phyloP scores from a whole-genome alignment of 2,329 filamentous ascomycete species.

The Xylariaceae sp. region DNA sequence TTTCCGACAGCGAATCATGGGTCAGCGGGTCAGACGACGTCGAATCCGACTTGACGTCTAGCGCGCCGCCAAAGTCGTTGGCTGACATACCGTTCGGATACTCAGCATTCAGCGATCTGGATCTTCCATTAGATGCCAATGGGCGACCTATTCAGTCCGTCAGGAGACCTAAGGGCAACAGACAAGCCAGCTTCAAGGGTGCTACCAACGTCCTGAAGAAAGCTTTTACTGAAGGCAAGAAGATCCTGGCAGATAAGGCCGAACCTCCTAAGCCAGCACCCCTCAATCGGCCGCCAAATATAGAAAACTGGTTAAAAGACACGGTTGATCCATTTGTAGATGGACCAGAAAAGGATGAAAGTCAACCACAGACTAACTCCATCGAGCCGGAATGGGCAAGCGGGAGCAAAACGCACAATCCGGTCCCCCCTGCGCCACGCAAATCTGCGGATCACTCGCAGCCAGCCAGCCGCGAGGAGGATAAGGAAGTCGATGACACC shows the following conservation, averaged over 20 bases:
- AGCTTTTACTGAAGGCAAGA: conserved; percentile 56
- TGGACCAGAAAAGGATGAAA: conserved; percentile 9
- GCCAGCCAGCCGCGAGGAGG: conserved; percentile 8
- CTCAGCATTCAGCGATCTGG: conserved; percentile 59
- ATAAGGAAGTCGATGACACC: conserved; percentile 14
- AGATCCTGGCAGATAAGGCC: conserved; percentile 54
- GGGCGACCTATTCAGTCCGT: conserved; percentile 33
- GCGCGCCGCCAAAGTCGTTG: conserved; percentile 41
- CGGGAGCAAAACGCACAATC: conserved; percentile 20
- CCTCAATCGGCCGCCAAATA: conserved; percentile 52
- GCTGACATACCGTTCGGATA: conserved; percentile 57
- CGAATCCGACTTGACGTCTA: conserved; percentile 31
- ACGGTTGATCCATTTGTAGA: conserved; percentile 59
- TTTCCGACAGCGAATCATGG: conserved; percentile 26
- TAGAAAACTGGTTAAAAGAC: conserved; percentile 57
- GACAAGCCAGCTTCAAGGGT: conserved; percentile 50
- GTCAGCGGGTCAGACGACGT: conserved; percentile 26
- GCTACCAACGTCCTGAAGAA: conserved; percentile 58
- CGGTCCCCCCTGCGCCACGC: conserved; percentile 14
- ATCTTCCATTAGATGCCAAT: conserved; percentile 44
- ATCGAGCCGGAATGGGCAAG: conserved; percentile 29
- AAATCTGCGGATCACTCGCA: conserved; percentile 7
- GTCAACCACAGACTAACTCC: conserved; percentile 25
- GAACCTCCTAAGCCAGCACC: conserved; percentile 44
- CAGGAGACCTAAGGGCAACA: conserved; percentile 42